Percentiles rank a stretch among this genome's conserved stretches.
Conservation (phyloP, 2,329 filamentous ascomycete genomes). For the Blumeria hordei region DNA sequence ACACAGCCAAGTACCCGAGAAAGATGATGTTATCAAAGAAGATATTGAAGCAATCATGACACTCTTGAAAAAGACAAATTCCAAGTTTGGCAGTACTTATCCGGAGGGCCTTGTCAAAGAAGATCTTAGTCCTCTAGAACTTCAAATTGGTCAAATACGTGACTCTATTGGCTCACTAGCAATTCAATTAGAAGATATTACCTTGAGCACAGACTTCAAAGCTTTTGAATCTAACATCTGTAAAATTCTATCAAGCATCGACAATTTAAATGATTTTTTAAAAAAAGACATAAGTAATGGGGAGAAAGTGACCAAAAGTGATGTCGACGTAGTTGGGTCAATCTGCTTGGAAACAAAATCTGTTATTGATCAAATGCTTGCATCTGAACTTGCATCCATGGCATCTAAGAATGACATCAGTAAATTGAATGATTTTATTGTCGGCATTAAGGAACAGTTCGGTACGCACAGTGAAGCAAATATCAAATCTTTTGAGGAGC, state of each 20-base stretch:
- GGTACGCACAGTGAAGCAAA: conserved; percentile 47
- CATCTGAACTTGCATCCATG: conserved; percentile 44
- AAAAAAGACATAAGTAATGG: conserved; percentile 20
- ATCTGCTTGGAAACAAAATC: conserved; percentile 69
- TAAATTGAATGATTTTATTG: conserved; percentile 44
- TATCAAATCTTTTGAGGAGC: conserved; percentile 58
- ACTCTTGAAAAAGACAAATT: conserved; percentile 71
- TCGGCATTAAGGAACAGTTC: conserved; percentile 44
- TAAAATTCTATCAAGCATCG: conserved; percentile 50
- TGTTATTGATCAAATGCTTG: conserved; percentile 46
- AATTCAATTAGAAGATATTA: conserved; percentile 41
- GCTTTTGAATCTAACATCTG: conserved; percentile 56
- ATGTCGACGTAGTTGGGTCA: conserved; percentile 59
- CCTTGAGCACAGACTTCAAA: conserved; percentile 56
- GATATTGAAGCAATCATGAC: conserved; percentile 83
- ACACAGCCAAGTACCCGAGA: conserved; percentile 15
- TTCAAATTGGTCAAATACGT: conserved; percentile 49
- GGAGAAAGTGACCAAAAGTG: conserved; percentile 52
- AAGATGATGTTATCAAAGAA: conserved; percentile 43
- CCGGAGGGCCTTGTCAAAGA: conserved; percentile 47
- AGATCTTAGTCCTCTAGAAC: conserved; percentile 26
- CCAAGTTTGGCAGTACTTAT: conserved; percentile 63
- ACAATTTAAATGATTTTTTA: conserved; percentile 35
- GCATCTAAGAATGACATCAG: conserved; percentile 56
- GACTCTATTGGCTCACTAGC: conserved; percentile 44